Base-by-base conservation (phyloP, 257 asterid species). In the Solanum clarkiae region DNA sequence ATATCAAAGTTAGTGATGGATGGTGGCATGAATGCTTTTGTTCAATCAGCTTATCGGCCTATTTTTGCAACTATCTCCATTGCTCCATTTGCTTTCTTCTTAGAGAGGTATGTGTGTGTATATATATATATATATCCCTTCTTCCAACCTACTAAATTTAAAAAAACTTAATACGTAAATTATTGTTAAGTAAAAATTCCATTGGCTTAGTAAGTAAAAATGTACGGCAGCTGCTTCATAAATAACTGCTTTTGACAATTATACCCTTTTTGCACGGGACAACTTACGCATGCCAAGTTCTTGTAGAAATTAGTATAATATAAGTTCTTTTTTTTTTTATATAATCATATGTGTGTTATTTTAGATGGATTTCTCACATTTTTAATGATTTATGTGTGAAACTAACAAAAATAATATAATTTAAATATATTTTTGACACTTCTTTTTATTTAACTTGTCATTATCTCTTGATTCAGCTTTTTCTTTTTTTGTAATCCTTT, bases 1-100 rank as follows among this genome's bases (percentile, higher is more conserved):
- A 82, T 95, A 44, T 93, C 98, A 0, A 95, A 93, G 72, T 87
- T 95, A 6, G 99, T 97, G 0, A 93, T 95, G 97, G 97, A 94
- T 89, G 90, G 97, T 3, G 98, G 99, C 2, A 95, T 95, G 98
- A 88, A 93, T 84, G 98, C 99, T 32, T 93, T 88, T 8, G 94
- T 95, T 32, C 97, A 92, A 17, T 97, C 94, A 14, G 99, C 99
- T 24, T 95, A 95, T 63, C 90, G 99, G 24, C 99, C 94, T 80
- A 54, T 95, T 6, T 92, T 94, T 56, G 98, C 98, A 0, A 86
- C 97, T 68, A 14, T 92, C 3, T 84, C 91, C 32, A 85, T 95
- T 29, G 89, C 88, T 36, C 98, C 99, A 2, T 85, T 94, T 29
- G 99, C 99, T 81, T 93, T 80, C 87, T 92, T 93, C 88, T 40